Base-by-base conservation (phyloP, 176 grass and related monocot species). In the Ananas comosus region DNA sequence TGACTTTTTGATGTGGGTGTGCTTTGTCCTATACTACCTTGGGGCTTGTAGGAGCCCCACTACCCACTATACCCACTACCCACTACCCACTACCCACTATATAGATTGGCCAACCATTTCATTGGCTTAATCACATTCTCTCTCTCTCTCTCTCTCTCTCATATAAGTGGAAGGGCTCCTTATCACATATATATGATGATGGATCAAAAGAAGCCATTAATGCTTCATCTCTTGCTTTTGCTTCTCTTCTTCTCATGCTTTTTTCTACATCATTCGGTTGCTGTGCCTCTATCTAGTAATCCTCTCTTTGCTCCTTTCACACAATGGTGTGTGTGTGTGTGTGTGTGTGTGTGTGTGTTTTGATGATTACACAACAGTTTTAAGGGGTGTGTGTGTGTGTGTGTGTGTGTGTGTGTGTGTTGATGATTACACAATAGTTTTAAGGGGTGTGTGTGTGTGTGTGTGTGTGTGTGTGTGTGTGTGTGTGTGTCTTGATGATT, bases 261-360 rank as follows among this genome's bases (percentile, higher is more conserved):
- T 48, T 2, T 66, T 13, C 64, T 66, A 12, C 64, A 19, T 13
- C 19, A 5, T 1, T 3, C 53, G 14, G 53, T 11, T 33, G 64
- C 64, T 48, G 64, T 66, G 25, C 64, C 64, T 66, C 64, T 24
- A 29, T 33, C 64, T 29, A 33, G 21, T 66, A 66, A 29, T 66
- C 11, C 27, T 65, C 24, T 27, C 25, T 27, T 48, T 33, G 27
- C 13, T 66, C 33, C 64, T 14, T 66, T 24, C 13, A 13, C n/a
- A 11, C 25, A 19, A 23, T 23, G 22, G 22, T 23, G 22, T 23
- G 22, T 23, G 22, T 23, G 22, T 23, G 22, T 23, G 22, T 23
- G 22, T 23, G 22, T 23, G 22, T 23, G 22, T 23, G 22, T 23
- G 22, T 23, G 22, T 23, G 22, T 23, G 22, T 23, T 0, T 23